These are phyloP conservation scores for Dioscorea dumetorum DNA, from an alignment of 106 monocot species.

Conservation along the genomic window DNA sequence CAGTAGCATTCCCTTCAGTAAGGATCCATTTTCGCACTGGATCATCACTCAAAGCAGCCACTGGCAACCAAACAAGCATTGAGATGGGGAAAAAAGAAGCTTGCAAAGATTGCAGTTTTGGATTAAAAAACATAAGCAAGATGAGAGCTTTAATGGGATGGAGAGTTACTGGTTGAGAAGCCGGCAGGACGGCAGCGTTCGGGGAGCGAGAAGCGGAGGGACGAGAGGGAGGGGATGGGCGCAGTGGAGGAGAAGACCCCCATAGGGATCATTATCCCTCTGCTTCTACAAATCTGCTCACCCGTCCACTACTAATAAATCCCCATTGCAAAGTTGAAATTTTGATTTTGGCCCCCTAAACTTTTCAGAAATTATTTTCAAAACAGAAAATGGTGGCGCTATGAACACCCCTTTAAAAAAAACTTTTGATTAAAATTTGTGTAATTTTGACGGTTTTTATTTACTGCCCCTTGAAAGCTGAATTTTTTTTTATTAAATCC, in stretches of 20 bases:
- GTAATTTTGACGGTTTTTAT: too few species aligned
- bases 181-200: neutral
- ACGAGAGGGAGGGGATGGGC: neutral
- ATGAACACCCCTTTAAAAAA: too few species aligned
- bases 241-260: neutral
- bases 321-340: too few species aligned
- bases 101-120: neutral
- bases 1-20: constrained; percentile 74
- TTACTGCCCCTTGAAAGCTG: too few species aligned
- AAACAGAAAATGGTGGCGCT: neutral
- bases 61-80: constrained; percentile 23
- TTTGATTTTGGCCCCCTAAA: neutral
- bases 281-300: too few species aligned
- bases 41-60: constrained; percentile 60
- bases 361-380: neutral
- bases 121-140: too few species aligned
- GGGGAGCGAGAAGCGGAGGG: neutral
- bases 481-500: too few species aligned
- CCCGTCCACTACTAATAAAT: too few species aligned
- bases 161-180: constrained; percentile 7
- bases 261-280: constrained; percentile 1
- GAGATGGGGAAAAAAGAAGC: neutral
- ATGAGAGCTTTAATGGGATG: too few species aligned
- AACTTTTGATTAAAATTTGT: too few species aligned
- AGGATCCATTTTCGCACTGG: constrained; percentile 90